These are phyloP conservation scores for Magnolia changhungtana DNA, from an alignment of 164 flowering plant genomes.

Conservation along the genomic window DNA sequence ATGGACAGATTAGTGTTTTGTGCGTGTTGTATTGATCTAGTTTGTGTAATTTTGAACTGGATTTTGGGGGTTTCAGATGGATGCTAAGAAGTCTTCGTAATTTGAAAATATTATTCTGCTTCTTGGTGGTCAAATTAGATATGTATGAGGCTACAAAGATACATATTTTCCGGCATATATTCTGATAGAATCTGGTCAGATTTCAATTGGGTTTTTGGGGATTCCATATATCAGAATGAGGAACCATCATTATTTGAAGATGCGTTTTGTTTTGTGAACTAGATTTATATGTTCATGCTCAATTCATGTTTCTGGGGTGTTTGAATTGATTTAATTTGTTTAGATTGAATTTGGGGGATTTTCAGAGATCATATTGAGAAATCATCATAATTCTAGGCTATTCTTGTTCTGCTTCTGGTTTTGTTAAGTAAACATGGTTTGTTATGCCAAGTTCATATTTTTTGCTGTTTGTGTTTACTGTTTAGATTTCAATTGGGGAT, in stretches of 20 bases:
- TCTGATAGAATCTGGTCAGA: too few relatives aligned
- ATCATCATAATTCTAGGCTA: background rate
- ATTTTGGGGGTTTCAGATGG: too few relatives aligned
- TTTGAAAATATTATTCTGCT: too few relatives aligned
- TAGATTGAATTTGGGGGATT: conserved; percentile 1
- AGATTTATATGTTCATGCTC: background rate
- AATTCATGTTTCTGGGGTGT: background rate
- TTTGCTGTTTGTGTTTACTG: background rate
- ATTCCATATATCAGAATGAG: background rate
- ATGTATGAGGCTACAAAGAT: too few relatives aligned
- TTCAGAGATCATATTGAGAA: conserved; percentile 1
- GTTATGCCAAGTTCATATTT: background rate
- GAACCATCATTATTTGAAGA: too few relatives aligned
- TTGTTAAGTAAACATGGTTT: background rate
- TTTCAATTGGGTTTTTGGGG: background rate
- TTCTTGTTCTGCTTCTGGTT: background rate
- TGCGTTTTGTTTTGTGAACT: too few relatives aligned
- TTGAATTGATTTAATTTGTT: background rate
- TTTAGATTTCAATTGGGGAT: background rate
- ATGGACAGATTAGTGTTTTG: too few relatives aligned
- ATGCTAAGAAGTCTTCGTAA: too few relatives aligned
- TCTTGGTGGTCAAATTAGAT: too few relatives aligned
- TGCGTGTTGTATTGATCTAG: too few relatives aligned
- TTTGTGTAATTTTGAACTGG: too few relatives aligned
- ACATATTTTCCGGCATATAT: too few relatives aligned